phyloP scores from a whole-genome alignment of 345 rosid species.

The Anastatica hierochuntica region DNA sequence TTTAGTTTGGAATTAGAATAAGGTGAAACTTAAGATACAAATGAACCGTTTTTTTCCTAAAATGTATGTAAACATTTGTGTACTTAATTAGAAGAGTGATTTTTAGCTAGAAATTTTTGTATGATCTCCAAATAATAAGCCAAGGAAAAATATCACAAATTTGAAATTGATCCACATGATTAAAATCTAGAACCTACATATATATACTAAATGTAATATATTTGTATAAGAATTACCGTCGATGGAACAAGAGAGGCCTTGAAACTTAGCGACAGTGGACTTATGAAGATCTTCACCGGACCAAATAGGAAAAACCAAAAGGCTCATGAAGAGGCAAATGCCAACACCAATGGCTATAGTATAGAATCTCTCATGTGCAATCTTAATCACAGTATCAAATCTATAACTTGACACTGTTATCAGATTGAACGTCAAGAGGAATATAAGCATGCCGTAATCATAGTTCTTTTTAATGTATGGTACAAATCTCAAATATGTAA shows the following conservation, averaged over 20 bases:
- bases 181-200: too few relatives aligned
- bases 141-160: too few relatives aligned
- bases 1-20: too few relatives aligned
- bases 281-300: constrained; percentile 80
- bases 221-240: constrained; percentile 33
- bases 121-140: not conserved
- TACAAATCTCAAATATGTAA: constrained; percentile 72
- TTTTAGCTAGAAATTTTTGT: too few relatives aligned
- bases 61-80: too few relatives aligned
- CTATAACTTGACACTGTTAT: constrained; percentile 77
- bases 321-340: constrained; percentile 60
- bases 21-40: too few relatives aligned
- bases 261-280: constrained; percentile 48
- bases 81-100: too few relatives aligned
- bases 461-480: constrained; percentile 70
- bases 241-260: constrained; percentile 57
- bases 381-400: constrained; percentile 35
- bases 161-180: too few relatives aligned
- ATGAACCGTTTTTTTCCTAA: not conserved
- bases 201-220: too few relatives aligned
- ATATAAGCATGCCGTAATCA: constrained; percentile 77
- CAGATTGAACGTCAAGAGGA: constrained; percentile 73
- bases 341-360: constrained; percentile 70
- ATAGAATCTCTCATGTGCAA: constrained; percentile 50
- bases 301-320: constrained; percentile 67